Evolutionary conservation across 2,329 filamentous ascomycete species (phyloP).

Genomic region (Mycosphaerella sp.): DNA sequence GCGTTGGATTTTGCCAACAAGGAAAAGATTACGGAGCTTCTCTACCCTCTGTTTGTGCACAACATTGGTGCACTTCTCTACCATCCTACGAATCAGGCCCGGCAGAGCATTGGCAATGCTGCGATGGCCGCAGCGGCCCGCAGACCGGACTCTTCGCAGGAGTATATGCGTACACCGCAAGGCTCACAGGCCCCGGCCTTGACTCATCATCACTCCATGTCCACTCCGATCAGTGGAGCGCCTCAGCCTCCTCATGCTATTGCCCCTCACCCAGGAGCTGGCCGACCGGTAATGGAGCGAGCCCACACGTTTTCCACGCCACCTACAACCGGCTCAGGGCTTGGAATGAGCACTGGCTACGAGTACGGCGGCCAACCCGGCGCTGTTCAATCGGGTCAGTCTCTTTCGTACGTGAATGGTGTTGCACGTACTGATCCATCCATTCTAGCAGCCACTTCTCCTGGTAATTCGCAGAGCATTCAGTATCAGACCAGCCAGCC

Average conservation of each 20-base stretch:
- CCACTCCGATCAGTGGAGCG: conserved; percentile 53
- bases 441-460: conserved; percentile 78
- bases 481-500: conserved; percentile 65
- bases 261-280: conserved; percentile 51
- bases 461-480: conserved; percentile 72
- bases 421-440: conserved; percentile 79
- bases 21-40: conserved; percentile 93
- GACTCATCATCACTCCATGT: conserved; percentile 64
- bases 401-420: conserved; percentile 74
- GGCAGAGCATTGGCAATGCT: conserved; percentile 53
- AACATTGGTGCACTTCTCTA: conserved; percentile 93
- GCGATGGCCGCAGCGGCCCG: conserved; percentile 79
- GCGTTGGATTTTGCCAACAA: conserved; percentile 99
- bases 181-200: conserved; percentile 60
- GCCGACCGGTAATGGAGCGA: conserved; percentile 70
- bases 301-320: conserved; percentile 92
- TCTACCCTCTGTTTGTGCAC: conserved; percentile 95
- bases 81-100: conserved; percentile 81
- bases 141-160: conserved; percentile 48
- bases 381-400: conserved; percentile 55
- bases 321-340: conserved; percentile 83
- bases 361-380: conserved; percentile 59
- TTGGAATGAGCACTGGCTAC: conserved; percentile 69
- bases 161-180: conserved; percentile 56
- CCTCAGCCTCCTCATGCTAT: conserved; percentile 64